Base-by-base conservation (phyloP, 805 yeast species). In the Candida ulmi region DNA sequence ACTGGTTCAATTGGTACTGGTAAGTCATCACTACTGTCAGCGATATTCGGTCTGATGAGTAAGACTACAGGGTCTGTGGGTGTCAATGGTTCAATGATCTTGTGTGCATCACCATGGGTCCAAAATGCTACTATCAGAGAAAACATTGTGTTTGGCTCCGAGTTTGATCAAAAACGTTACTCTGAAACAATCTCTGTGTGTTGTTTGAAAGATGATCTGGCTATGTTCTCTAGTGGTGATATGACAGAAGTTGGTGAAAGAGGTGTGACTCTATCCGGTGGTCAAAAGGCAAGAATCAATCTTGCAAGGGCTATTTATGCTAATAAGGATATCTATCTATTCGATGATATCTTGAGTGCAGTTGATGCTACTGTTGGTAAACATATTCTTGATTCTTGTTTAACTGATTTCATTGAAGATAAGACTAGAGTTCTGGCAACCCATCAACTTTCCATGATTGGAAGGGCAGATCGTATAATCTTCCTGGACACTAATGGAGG, bases 51-150 rank as follows among this genome's bases (percentile, higher is more conserved):
- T 8, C 66, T 71, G 35, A 81, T 83, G 80, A 63, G 65, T 6
- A 69, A 71, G 43, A 54, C 54, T 0, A 21, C 45, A 0, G 91
- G 91, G 13, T 28, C 55, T 0, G 63, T 81, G 12, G 50, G 55
- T 15, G 66, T 72, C 12, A 62, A 68, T 36, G 85, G 85, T 4
- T 54, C 68, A 0, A 45, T 72, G 4, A 50, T 76, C 29, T 52
- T 74, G 18, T 63, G 78, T 66, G 42, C 62, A 25, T 66, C 65
- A 23, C 90, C 98, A 2, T 90, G 97, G 96, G 86, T 91, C 45
- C 80, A 86, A 80, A 91, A 91, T 56, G 96, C 95, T 24, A 71
- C 93, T 4, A 88, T 91, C 5, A 80, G 76, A 50, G 96, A 88
- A 18, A 90, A 90, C 56, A 84, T 90, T 54, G 60, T 87, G 33